Base-by-base conservation (phyloP, 805 yeast genomes). In the Candida parachauliodes region DNA sequence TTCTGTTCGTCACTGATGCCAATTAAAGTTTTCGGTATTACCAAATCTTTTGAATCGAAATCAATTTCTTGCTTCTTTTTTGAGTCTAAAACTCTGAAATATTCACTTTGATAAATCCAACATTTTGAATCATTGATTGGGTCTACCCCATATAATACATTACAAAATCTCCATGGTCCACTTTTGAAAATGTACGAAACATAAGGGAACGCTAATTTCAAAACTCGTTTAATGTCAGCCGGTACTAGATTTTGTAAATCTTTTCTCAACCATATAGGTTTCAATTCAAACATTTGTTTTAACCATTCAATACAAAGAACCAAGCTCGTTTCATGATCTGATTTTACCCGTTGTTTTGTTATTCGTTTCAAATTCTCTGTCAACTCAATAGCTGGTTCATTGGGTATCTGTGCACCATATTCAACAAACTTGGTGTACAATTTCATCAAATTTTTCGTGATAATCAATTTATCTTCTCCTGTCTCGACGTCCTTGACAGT, bases 141-240 rank as follows among this genome's bases (percentile, higher is more conserved):
- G 59, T 91, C 86, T 27, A 80, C 69, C 1, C 96, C 97, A 47
- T 80, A 78, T 46, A 67, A 74, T 31, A 88, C 79, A 55, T 83
- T 88, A 8, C 93, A 77, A 42, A 87, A 88, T 49, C 98, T 73
- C 95, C 96, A 93, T 0, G 98, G 98, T 0, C 98, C 98, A 51
- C 83, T 84, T 25, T 83, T 78, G 55, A 80, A 84, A 28, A 87
- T 74, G 55, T 79, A 93, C 0, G 96, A 74, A 0, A 88, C 83
- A 55, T 85, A 82, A 0, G 98, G 95, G 34, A 93, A 57, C 0
- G 96, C 94, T 45, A 75, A 80, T 48, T 83, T 80, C 30, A 91
- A 52, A 45, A 52, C 77, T 51, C 57, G 56, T 48, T 58, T 62
- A 46, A 57, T 63, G 39, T 50, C 67, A 43, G 56, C 52, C 0